Conservation (phyloP, 805 yeast species). For the Kuraishia piskuri region DNA sequence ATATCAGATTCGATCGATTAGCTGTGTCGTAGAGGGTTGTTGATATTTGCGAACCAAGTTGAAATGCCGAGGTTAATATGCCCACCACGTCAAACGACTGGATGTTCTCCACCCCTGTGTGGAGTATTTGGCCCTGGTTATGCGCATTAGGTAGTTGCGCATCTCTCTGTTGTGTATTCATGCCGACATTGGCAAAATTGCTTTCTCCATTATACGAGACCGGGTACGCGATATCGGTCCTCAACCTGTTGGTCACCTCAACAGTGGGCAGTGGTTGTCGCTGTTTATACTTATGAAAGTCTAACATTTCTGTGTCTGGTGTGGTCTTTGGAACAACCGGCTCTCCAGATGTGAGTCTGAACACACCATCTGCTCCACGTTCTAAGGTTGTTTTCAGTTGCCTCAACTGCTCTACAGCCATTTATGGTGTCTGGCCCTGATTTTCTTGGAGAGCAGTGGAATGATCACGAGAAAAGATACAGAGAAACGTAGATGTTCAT, state of each 20-base stretch:
- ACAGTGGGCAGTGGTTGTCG: neutral
- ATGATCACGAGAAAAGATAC: no score
- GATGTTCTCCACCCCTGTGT: neutral
- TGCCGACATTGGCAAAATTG: neutral
- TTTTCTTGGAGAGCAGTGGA: no score
- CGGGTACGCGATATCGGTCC: neutral
- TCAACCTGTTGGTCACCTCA: neutral
- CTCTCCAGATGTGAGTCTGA: neutral
- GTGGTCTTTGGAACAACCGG: neutral
- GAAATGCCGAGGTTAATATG: neutral
- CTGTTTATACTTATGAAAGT: neutral
- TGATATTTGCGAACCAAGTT: neutral
- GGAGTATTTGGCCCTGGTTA: no score
- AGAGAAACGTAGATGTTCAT: neutral
- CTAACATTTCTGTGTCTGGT: neutral
- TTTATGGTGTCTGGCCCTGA: no score
- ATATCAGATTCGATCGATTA: neutral
- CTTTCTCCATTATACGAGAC: neutral
- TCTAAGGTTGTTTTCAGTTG: neutral
- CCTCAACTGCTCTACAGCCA: neutral
- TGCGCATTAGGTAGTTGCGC: no score
- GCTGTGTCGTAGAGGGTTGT: neutral
- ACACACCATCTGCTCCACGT: neutral
- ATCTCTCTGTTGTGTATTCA: neutral
- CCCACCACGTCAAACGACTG: neutral